Conservation (phyloP, 129 eudicot genomes). For the Silybum marianum region DNA sequence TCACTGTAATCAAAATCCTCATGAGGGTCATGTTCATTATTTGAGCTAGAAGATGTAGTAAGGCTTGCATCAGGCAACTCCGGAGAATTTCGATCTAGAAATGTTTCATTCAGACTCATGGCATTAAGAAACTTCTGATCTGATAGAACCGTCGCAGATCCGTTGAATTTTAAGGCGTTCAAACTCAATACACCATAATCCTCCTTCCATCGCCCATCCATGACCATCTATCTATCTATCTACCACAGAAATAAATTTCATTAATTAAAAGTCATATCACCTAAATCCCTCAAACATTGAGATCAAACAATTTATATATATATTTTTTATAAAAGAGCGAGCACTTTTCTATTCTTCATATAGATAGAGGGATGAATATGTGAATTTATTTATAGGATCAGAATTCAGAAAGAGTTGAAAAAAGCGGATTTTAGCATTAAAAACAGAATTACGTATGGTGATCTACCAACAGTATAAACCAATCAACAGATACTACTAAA, state of each 20-base stretch:
- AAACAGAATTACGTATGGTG: neutral
- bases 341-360: neutral
- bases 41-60: constrained; percentile 32
- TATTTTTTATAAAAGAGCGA: too few relatives aligned
- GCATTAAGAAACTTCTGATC: constrained; percentile 45
- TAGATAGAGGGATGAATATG: neutral
- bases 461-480: constrained; percentile 4
- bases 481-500: neutral
- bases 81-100: constrained; percentile 25
- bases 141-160: constrained; percentile 26
- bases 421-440: neutral
- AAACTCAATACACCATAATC: constrained; percentile 40
- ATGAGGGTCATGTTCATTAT: constrained; percentile 35
- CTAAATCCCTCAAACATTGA: constrained; percentile 6
- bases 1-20: constrained; percentile 86
- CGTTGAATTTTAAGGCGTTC: constrained; percentile 37
- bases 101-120: constrained; percentile 28
- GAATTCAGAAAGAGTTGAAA: neutral
- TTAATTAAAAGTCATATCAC: neutral
- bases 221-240: constrained; percentile 44
- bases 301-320: neutral
- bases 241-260: neutral
- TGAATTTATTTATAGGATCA: constrained; percentile 15
- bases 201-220: constrained; percentile 56
- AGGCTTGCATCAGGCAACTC: constrained; percentile 29